Percentiles rank a stretch among this genome's conserved stretches.
Evolutionary conservation across 129 eudicot species (phyloP).

Genomic region (Lonicera japonica): DNA sequence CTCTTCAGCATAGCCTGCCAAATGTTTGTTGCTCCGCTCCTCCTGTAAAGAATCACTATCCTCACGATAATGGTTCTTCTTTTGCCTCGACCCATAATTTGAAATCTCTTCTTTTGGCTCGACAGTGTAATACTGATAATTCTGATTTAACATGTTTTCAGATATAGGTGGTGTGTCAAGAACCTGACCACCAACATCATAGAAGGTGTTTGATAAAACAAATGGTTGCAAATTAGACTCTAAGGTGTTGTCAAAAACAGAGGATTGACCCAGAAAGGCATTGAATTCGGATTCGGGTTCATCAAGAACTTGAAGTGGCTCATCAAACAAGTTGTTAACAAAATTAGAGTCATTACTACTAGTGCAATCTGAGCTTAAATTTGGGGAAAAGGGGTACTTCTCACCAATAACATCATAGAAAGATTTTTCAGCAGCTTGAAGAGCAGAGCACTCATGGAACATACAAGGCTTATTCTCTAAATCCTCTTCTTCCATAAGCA

Average conservation of each 20-base stretch:
- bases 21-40: constrained; percentile 41
- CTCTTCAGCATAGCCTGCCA: constrained; percentile 39
- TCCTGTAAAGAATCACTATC: constrained; percentile 21
- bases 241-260: neutral
- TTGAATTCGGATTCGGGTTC: constrained; percentile 4
- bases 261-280: neutral
- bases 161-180: too few relatives aligned
- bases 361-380: neutral
- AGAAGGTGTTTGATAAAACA: neutral
- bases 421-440: constrained; percentile 57
- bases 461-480: constrained; percentile 41
- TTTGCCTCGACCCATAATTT: constrained; percentile 12
- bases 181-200: neutral
- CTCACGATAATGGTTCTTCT: constrained; percentile 24
- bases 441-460: constrained; percentile 43
- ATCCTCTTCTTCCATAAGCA: constrained; percentile 67
- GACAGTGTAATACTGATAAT: neutral
- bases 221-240: constrained; percentile 1
- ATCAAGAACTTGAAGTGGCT: constrained; percentile 1
- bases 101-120: neutral
- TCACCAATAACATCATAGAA: constrained; percentile 40
- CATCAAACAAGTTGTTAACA: neutral
- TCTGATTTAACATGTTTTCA: neutral
- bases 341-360: neutral
- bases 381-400: constrained; percentile 1